Conservation (phyloP, 129 eudicot genomes). For the Pulicaria dysenterica region DNA sequence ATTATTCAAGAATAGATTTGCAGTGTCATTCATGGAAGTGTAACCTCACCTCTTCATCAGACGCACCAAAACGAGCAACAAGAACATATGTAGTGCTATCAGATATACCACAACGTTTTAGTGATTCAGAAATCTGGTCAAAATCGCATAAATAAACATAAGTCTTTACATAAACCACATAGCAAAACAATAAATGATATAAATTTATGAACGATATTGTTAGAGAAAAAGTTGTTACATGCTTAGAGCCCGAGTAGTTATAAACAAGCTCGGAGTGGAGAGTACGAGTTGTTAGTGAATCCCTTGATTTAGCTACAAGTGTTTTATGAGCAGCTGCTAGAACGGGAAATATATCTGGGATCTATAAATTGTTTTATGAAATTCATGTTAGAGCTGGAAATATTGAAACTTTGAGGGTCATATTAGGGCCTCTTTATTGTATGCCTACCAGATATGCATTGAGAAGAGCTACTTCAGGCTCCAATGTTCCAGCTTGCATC, state of each 20-base stretch:
- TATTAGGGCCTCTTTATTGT: background rate
- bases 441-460: slow-evolving; percentile 80
- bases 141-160: background rate
- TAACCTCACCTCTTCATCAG: slow-evolving; percentile 69
- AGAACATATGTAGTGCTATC: slow-evolving; percentile 65
- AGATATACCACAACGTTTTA: slow-evolving; percentile 87
- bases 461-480: slow-evolving; percentile 89
- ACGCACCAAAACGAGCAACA: slow-evolving; percentile 81
- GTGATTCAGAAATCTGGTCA: slow-evolving; percentile 79
- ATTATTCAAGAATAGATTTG: background rate
- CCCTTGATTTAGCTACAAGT: slow-evolving; percentile 67
- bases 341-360: slow-evolving; percentile 84
- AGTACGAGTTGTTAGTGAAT: slow-evolving; percentile 73
- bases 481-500: slow-evolving; percentile 92
- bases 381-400: background rate
- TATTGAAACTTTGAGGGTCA: background rate
- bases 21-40: background rate
- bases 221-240: slow-evolving; percentile 45
- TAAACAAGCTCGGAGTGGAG: slow-evolving; percentile 93
- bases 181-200: too few species aligned
- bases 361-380: slow-evolving; percentile 32
- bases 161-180: background rate
- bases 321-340: slow-evolving; percentile 95
- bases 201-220: too few species aligned
- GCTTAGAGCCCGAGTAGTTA: slow-evolving; percentile 95